phyloP scores from a whole-genome alignment of 2,329 filamentous ascomycete genomes.

The Teratosphaeria epicoccoides region DNA sequence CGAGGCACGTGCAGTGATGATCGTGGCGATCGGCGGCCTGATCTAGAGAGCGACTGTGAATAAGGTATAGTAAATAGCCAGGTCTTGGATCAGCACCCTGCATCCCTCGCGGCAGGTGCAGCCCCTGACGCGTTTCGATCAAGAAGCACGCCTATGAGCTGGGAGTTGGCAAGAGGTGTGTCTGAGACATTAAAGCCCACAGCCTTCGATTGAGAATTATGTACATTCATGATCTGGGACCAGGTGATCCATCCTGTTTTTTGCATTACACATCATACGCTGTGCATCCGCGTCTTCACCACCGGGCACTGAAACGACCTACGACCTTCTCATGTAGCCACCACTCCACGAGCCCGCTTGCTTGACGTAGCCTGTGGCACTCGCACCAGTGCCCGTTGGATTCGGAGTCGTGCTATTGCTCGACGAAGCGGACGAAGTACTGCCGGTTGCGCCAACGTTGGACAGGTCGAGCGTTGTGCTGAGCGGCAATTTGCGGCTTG shows the following conservation, averaged over 20 bases:
- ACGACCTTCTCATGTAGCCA: too few relatives aligned
- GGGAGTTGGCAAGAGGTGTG: too few relatives aligned
- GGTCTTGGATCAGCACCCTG: too few relatives aligned
- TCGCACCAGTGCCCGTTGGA: not conserved
- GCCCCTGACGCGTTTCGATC: too few relatives aligned
- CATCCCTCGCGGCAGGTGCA: too few relatives aligned
- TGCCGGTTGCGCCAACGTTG: not conserved
- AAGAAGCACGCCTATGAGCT: too few relatives aligned
- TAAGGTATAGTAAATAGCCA: too few relatives aligned
- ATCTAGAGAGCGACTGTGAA: too few relatives aligned
- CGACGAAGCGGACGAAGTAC: not conserved
- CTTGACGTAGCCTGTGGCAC: not conserved
- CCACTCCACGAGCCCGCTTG: too few relatives aligned
- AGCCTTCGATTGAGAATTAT: not conserved
- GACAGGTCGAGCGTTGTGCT: conserved; percentile 15
- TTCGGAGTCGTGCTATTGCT: not conserved
- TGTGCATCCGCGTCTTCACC: not conserved
- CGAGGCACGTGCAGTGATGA: too few relatives aligned
- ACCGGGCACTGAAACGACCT: not conserved
- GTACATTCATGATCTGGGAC: not conserved
- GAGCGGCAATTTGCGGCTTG: conserved; percentile 47
- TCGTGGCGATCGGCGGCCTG: too few relatives aligned
- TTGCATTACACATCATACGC: not conserved
- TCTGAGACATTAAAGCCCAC: not conserved
- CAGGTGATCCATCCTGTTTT: not conserved